These are phyloP conservation scores for Rachicladosporium sp. DNA, from an alignment of 2,329 filamentous ascomycete genomes.

Conservation along the genomic window DNA sequence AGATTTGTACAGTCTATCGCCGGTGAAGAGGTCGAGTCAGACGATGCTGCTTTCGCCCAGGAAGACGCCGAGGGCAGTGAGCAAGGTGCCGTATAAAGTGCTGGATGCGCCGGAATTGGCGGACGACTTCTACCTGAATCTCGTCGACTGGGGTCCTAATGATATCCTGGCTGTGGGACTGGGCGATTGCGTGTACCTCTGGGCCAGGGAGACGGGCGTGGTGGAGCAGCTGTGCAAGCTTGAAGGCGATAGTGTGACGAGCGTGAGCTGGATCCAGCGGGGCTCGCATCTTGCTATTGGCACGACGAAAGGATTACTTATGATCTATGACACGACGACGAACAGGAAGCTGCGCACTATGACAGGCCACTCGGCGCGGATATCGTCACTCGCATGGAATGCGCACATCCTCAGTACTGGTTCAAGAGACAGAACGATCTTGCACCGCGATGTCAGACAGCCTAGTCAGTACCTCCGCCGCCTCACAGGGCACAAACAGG, in stretches of 20 bases:
- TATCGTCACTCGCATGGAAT: conserved; percentile 94
- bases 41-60: conserved; percentile 84
- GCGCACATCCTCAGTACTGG: conserved; percentile 94
- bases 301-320: conserved; percentile 84
- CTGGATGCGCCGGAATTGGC: conserved; percentile 90
- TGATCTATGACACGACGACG: conserved; percentile 94
- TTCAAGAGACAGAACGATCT: conserved; percentile 83
- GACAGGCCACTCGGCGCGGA: conserved; percentile 88
- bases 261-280: conserved; percentile 92
- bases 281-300: conserved; percentile 93
- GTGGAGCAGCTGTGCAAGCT: conserved; percentile 91
- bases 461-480: conserved; percentile 83
- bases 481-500: conserved; percentile 89
- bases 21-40: conserved; percentile 84
- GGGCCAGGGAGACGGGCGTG: conserved; percentile 83
- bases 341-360: conserved; percentile 80
- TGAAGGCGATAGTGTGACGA: conserved; percentile 87
- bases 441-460: conserved; percentile 86
- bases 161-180: conserved; percentile 89
- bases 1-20: conserved; percentile 90
- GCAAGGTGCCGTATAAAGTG: conserved; percentile 96
- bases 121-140: conserved; percentile 94
- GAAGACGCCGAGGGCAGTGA: conserved; percentile 77
- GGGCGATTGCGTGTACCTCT: conserved; percentile 92
- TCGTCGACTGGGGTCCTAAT: conserved; percentile 94